Evolutionary conservation across 345 rosid genomes (phyloP).

Genomic region (Crucihimalaya himalaica): DNA sequence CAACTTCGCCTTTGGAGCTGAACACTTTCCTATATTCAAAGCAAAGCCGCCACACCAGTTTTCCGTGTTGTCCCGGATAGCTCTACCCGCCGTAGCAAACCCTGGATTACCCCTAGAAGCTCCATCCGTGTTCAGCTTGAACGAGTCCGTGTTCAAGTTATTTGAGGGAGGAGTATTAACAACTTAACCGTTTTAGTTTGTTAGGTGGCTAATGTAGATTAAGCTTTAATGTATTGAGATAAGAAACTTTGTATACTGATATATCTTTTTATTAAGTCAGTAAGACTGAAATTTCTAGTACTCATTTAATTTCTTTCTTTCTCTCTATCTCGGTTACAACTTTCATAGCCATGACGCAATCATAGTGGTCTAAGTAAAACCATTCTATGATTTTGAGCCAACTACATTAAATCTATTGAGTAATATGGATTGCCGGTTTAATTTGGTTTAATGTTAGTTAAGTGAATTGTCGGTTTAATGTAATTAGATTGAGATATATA

Average conservation of each 20-base stretch:
- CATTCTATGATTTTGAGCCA: neutral
- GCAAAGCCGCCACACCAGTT: no score
- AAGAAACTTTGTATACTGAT: neutral
- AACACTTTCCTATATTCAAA: no score
- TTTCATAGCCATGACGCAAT: neutral
- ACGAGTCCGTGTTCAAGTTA: no score
- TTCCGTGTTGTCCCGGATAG: no score
- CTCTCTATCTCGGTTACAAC: neutral
- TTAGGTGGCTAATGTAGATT: neutral
- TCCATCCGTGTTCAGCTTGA: no score
- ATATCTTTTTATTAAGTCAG: neutral
- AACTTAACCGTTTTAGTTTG: neutral
- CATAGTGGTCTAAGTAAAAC: neutral
- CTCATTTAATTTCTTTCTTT: neutral
- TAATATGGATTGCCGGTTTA: no score
- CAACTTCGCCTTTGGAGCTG: no score
- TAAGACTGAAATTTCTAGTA: neutral
- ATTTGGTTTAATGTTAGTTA: no score
- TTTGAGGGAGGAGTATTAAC: neutral
- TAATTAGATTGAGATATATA: no score
- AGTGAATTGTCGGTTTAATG: no score
- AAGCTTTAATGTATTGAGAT: neutral
- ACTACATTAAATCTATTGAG: neutral
- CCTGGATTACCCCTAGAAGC: no score
- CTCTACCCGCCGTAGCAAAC: no score